Conservation (phyloP, 2,329 filamentous ascomycete species). For the Myriosclerotinia duriaeana region DNA sequence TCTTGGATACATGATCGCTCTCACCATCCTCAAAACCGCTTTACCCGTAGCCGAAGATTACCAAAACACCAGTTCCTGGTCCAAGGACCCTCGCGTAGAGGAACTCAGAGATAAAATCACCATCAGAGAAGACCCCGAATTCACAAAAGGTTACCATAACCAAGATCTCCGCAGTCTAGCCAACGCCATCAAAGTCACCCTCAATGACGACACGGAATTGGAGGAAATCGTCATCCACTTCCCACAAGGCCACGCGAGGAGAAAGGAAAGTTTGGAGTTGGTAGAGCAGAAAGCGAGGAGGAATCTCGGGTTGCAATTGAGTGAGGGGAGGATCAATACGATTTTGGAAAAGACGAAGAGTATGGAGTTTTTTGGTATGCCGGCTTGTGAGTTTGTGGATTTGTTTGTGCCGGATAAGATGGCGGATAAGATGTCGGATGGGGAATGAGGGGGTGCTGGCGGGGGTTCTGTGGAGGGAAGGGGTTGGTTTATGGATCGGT, state of each 20-base stretch:
- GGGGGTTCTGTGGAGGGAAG: not conserved
- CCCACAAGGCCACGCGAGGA: conserved; percentile 37
- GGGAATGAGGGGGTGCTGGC: not conserved
- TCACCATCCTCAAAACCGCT: conserved; percentile 40
- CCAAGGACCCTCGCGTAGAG: conserved; percentile 8
- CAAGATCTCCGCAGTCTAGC: conserved; percentile 36
- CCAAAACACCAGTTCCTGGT: conserved; percentile 17
- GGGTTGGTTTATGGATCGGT: not conserved
- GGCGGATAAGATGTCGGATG: not conserved
- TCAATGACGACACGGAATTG: conserved; percentile 35
- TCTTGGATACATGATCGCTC: conserved; percentile 41
- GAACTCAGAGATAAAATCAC: conserved; percentile 36
- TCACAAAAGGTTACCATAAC: conserved; percentile 41
- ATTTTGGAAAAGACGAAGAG: conserved; percentile 21
- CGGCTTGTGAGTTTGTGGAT: conserved; percentile 22
- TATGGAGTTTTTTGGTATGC: conserved; percentile 23
- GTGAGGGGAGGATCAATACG: conserved; percentile 26
- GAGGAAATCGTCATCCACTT: conserved; percentile 43
- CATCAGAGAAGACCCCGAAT: conserved; percentile 34
- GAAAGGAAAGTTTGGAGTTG: conserved; percentile 28
- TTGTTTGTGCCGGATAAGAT: conserved; percentile 21
- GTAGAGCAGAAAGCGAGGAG: conserved; percentile 33
- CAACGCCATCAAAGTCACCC: conserved; percentile 35
- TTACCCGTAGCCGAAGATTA: conserved; percentile 23
- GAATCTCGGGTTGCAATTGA: conserved; percentile 33